These are phyloP conservation scores for Botryotinia convoluta DNA, from an alignment of 2,329 filamentous ascomycete genomes.

Conservation along the genomic window DNA sequence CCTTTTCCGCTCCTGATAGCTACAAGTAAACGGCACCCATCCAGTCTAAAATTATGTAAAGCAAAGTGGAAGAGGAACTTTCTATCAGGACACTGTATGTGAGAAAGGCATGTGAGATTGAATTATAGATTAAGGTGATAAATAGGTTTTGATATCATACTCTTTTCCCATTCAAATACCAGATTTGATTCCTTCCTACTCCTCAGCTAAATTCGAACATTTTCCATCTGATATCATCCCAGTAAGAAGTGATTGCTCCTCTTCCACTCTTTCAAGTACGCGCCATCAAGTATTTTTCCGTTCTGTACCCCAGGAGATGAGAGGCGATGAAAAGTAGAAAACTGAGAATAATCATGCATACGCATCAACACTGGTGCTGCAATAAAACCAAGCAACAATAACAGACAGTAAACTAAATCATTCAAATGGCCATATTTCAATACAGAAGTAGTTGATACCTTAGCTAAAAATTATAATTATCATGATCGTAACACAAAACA, in stretches of 20 bases:
- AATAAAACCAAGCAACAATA: too few relatives aligned
- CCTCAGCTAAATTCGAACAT: neutral
- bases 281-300: neutral
- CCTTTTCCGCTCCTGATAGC: neutral
- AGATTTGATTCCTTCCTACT: neutral
- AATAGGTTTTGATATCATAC: neutral
- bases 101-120: neutral
- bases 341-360: neutral
- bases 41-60: neutral
- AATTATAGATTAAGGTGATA: neutral
- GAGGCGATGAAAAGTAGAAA: neutral
- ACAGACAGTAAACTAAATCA: neutral
- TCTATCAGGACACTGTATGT: accelerated
- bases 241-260: neutral
- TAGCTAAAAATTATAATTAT: neutral
- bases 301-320: neutral
- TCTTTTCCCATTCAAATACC: neutral
- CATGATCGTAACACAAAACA: neutral
- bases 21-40: neutral
- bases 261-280: neutral
- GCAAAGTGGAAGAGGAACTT: accelerated
- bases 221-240: accelerated
- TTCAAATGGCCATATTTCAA: neutral
- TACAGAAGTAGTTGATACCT: neutral
- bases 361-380: neutral